A percentile compares a stretch with the other conserved stretches of the same genome.
Evolutionary conservation across 2,329 filamentous ascomycete species (phyloP).

Genomic region (Corniculantispora saksenae): DNA sequence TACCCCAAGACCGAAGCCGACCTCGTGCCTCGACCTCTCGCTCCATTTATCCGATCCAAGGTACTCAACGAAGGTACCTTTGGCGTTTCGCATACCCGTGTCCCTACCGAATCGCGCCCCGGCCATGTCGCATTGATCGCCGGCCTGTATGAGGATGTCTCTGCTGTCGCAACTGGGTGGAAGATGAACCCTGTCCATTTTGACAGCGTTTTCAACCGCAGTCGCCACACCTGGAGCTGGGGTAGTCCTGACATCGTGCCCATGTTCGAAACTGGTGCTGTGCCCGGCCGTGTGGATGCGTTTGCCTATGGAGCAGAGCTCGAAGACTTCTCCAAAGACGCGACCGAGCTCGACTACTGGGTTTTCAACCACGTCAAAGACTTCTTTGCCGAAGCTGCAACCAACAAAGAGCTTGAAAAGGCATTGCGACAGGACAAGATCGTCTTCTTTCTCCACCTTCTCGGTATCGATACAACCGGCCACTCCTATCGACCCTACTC

Average conservation of each 20-base stretch:
- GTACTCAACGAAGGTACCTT: conserved; percentile 91
- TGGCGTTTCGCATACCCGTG: conserved; percentile 93
- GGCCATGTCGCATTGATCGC: conserved; percentile 97
- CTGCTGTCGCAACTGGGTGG: conserved; percentile 95
- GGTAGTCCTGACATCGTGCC: conserved; percentile 95
- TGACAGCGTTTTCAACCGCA: conserved; percentile 97
- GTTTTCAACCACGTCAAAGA: conserved; percentile 93
- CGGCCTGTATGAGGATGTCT: conserved; percentile 96
- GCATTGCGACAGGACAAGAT: conserved; percentile 79
- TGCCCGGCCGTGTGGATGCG: conserved; percentile 83
- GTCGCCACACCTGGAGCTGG: conserved; percentile 98
- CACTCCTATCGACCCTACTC: conserved; percentile 89
- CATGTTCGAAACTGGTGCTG: conserved; percentile 95
- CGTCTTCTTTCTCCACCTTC: conserved; percentile 92
- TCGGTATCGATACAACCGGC: conserved; percentile 88
- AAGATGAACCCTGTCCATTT: conserved; percentile 98
- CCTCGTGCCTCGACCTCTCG: conserved; percentile 74
- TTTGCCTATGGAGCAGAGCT: conserved; percentile 79
- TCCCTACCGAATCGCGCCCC: conserved; percentile 93
- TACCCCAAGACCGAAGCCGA: conserved; percentile 67
- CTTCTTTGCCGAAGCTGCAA: conserved; percentile 78
- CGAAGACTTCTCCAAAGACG: conserved; percentile 87
- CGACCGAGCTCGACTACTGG: conserved; percentile 82
- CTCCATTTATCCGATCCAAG: conserved; percentile 87
- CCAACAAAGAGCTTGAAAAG: conserved; percentile 72